Evolutionary conservation across 306 rosid genomes (phyloP), one percentile per base, ranked within the genome.

Genomic region (Geum urbanum): DNA sequence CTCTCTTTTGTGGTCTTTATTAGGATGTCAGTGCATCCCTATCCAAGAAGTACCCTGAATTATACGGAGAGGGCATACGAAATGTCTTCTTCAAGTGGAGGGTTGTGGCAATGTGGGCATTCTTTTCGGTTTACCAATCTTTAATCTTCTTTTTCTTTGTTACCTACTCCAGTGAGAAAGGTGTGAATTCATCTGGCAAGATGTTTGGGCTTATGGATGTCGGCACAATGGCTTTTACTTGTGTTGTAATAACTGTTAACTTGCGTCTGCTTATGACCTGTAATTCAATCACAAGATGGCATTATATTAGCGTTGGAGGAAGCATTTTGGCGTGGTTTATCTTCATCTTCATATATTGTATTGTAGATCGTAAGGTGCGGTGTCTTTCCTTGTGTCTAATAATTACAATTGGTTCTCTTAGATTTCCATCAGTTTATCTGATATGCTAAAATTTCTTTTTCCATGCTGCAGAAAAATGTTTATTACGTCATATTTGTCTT

Each of bases 11-110:
- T 62, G 49, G 55, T 56, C 63, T 53, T 60, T 67, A 40, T 27
- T 84, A 94, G 98, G 98, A 94, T 85, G 95, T 94, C 68, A 88
- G 96, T 84, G 89, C 97, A 59, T 66, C 90, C 80, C 88, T 88
- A 72, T 94, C 98, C 78, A 83, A 88, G 90, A 94, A 94, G 84
- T 94, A 94, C 77, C 98, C 98, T 47, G 85, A 90, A 74, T 83
- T 94, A 70, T 94, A 94, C 80, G 79, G 69, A 83, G 98, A 88
- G 73, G 98, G 98, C 70, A 94, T 94, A 80, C 85, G 47, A 75
- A 84, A 94, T 68, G 87, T 71, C 62, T 90, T 81, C 75, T 94
- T 94, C 73, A 87, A 85, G 77, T 94, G 98, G 98, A 88, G 83
- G 85, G 97, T 94, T 20, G 92, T 94, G 77, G 90, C 90, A 54